These are phyloP conservation scores for Suhomyces sp. DNA, from an alignment of 805 yeast species.

Conservation along the genomic window DNA sequence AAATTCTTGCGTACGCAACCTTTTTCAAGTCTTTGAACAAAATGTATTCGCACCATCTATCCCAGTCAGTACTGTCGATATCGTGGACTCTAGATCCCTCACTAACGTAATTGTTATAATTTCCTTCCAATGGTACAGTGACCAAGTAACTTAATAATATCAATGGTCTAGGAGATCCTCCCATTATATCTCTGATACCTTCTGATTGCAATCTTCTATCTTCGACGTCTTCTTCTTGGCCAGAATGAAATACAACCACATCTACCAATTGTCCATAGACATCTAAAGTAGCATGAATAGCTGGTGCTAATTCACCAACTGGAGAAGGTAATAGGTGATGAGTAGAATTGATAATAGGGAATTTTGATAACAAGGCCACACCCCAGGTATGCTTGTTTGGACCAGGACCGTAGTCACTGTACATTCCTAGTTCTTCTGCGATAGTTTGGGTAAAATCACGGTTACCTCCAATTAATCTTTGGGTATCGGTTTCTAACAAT, in stretches of 20 bases:
- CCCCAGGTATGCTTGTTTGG: constrained; percentile 99
- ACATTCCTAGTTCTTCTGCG: constrained; percentile 92
- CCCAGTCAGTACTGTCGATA: constrained; percentile 91
- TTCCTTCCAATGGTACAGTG: constrained; percentile 82
- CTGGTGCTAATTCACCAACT: constrained; percentile 97
- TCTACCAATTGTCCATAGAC: constrained; percentile 86
- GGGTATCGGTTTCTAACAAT: constrained; percentile 88
- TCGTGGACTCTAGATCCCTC: constrained; percentile 85
- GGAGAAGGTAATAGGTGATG: constrained; percentile 95
- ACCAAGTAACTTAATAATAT: constrained; percentile 87
- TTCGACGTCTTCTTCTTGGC: constrained; percentile 96
- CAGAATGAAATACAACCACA: constrained; percentile 95
- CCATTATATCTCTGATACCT: constrained; percentile 78
- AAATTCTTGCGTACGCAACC: constrained; percentile 90
- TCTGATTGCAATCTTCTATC: constrained; percentile 86
- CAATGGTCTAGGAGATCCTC: constrained; percentile 75
- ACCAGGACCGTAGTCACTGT: constrained; percentile 96
- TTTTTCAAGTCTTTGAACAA: constrained; percentile 82
- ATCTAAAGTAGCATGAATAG: constrained; percentile 92
- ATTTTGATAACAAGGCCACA: constrained; percentile 84
- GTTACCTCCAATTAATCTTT: constrained; percentile 91
- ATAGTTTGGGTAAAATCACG: constrained; percentile 88
- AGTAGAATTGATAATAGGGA: constrained; percentile 87
- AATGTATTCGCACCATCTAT: constrained; percentile 98
- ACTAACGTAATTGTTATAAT: constrained; percentile 88